Conservation (phyloP, 1,284 basidiomycete genomes). For the Lignosus rhinocerotis region DNA sequence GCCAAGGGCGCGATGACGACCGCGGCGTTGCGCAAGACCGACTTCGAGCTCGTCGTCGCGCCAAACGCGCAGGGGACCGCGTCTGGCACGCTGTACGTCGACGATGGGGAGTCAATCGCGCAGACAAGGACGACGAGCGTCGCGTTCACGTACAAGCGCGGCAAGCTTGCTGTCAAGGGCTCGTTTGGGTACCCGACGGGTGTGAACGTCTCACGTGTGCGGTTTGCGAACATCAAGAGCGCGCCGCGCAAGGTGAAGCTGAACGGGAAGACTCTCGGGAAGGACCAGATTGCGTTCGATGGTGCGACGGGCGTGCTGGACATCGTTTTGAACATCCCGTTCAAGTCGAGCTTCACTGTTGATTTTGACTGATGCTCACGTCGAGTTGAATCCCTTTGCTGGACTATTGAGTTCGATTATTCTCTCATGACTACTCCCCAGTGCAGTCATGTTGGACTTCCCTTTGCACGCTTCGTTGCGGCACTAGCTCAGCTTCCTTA, state of each 20-base stretch:
- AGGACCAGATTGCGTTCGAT: constrained; percentile 35
- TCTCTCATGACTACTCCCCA: too few relatives aligned
- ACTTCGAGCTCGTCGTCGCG: constrained; percentile 65
- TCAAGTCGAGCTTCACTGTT: constrained; percentile 40
- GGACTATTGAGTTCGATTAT: too few relatives aligned
- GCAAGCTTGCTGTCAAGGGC: constrained; percentile 48
- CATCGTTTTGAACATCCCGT: constrained; percentile 39
- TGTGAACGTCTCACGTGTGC: constrained; percentile 46
- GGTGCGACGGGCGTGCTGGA: constrained; percentile 40
- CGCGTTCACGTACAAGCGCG: constrained; percentile 43
- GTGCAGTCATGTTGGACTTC: too few relatives aligned
- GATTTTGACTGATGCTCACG: constrained; percentile 14
- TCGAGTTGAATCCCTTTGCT: too few relatives aligned
- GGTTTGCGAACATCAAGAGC: constrained; percentile 43
- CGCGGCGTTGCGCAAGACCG: constrained; percentile 48
- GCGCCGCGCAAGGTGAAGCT: constrained; percentile 38
- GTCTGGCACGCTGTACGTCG: constrained; percentile 54
- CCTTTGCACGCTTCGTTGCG: too few relatives aligned
- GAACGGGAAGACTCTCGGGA: constrained; percentile 31
- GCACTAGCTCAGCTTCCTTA: too few relatives aligned
- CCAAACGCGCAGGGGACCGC: constrained; percentile 50
- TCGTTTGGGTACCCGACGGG: constrained; percentile 48
- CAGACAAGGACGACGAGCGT: constrained; percentile 46
- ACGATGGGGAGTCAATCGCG: constrained; percentile 61
- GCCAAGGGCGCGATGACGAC: constrained; percentile 60